Evolutionary conservation across 768 basidiomycete genomes (phyloP).

Genomic region (Suillus brevipes): DNA sequence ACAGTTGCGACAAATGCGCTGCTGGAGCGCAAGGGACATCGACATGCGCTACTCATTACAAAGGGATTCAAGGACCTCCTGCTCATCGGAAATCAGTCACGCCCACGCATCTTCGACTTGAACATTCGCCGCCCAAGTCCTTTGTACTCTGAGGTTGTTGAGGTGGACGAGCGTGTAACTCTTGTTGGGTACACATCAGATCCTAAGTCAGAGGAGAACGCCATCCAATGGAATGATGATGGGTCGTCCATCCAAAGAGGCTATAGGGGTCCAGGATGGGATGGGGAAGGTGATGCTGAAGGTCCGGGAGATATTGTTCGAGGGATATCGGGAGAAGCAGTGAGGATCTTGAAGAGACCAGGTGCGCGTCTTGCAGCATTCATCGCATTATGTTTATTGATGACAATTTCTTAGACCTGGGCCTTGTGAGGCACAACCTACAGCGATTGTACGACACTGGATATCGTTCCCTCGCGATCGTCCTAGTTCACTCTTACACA

Average conservation of each 20-base stretch:
- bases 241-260: slow-evolving; percentile 65
- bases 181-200: slow-evolving; percentile 93
- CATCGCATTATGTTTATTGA: slow-evolving; percentile 8
- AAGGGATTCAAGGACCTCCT: slow-evolving; percentile 90
- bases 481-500: slow-evolving; percentile 90
- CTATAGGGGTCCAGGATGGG: slow-evolving; percentile 80
- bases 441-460: slow-evolving; percentile 75
- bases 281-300: slow-evolving; percentile 66
- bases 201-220: slow-evolving; percentile 74
- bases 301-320: slow-evolving; percentile 78
- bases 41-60: slow-evolving; percentile 89
- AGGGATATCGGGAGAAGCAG: slow-evolving; percentile 88
- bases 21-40: slow-evolving; percentile 91
- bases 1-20: slow-evolving; percentile 97
- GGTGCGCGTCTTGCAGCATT: slow-evolving; percentile 38
- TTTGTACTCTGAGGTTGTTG: slow-evolving; percentile 66
- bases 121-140: slow-evolving; percentile 79
- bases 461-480: slow-evolving; percentile 85
- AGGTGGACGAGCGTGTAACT: slow-evolving; percentile 90
- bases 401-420: slow-evolving; percentile 43
- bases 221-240: slow-evolving; percentile 71
- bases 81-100: slow-evolving; percentile 91
- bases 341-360: slow-evolving; percentile 76
- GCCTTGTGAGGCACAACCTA: slow-evolving; percentile 57
- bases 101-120: slow-evolving; percentile 93